These are phyloP conservation scores for Penicillium desertorum DNA, from an alignment of 495 filamentous ascomycete species.

Conservation along the genomic window DNA sequence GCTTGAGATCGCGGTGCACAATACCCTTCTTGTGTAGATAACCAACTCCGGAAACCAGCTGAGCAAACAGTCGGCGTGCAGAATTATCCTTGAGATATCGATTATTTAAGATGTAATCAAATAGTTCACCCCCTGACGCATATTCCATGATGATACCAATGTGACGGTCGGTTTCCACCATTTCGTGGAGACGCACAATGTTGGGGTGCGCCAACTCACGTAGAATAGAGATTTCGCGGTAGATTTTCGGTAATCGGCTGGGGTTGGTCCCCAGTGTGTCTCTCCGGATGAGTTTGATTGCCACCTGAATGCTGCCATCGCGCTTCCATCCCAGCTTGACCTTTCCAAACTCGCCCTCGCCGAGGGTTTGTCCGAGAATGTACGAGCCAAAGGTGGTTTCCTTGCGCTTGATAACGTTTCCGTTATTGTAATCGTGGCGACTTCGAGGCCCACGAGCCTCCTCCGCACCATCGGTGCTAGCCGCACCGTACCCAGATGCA, in stretches of 20 bases:
- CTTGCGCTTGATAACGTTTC: constrained; percentile 56
- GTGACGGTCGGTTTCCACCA: constrained; percentile 94
- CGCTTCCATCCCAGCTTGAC: constrained; percentile 99
- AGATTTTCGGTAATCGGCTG: constrained; percentile 88
- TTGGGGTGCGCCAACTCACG: constrained; percentile 87
- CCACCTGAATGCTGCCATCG: constrained; percentile 90
- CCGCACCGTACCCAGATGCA: constrained; percentile 54
- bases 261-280: constrained; percentile 86
- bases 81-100: constrained; percentile 92
- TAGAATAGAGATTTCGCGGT: constrained; percentile 92
- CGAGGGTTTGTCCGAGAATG: constrained; percentile 92
- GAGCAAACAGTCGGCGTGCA: constrained; percentile 88
- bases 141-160: constrained; percentile 99
- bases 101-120: constrained; percentile 97
- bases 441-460: constrained; percentile 65
- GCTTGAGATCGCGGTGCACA: constrained; percentile 94
- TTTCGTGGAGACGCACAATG: constrained; percentile 95
- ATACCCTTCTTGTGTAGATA: constrained; percentile 99
- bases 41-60: constrained; percentile 93
- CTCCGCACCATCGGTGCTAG: constrained; percentile 55
- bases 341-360: constrained; percentile 98
- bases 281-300: constrained; percentile 95
- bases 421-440: constrained; percentile 71
- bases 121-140: constrained; percentile 94
- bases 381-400: constrained; percentile 92